Evolutionary conservation across 1,284 basidiomycete species (phyloP), one percentile per base, ranked within the genome.

Genomic region (Golubevia sp.): DNA sequence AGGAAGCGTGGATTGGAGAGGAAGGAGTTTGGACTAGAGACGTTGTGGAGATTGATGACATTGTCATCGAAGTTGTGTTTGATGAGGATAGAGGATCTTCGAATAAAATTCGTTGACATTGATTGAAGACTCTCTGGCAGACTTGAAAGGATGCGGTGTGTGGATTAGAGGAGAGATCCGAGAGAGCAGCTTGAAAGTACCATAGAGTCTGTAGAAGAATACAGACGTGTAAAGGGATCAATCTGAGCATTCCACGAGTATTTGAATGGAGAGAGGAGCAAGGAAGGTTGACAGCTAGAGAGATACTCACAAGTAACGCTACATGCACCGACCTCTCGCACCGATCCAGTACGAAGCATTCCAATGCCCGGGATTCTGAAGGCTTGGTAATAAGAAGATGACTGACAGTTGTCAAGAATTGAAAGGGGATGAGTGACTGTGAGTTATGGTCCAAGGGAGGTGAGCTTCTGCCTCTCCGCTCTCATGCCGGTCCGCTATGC

Each of bases 91-190:
- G 89, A 25, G 91, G 88, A 84, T 98, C 93, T 64, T 91, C 90
- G 84, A 97, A 99, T 77, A 99, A 95, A 82, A 98, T 94, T 85
- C 95, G 91, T 85, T 99, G 96, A 82, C 95, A 97, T 83, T 90
- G 89, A 82, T 94, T 93, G 68, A 97, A 87, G 56, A 95, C 89
- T 64, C 97, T 89, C 84, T 95, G 93, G 85, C 97, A 99, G 69
- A 97, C 91, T 63, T 89, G 86, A 85, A 99, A 98, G 0, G 94
- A 91, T 25, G 87, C 88, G 1, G 94, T 90, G 64, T 90, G 88
- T 52, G 85, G 84, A 7, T 89, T 62, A 18, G 57, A 50, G 2
- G 75, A 69, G 49, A 81, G 70, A 58, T 82, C 80, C 26, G 68
- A 70, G 30, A 80, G 77, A 13, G 77, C 68, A 1, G 80, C 80